Evolutionary conservation across 352 stramenopile species (phyloP).

Genomic region (Globisporangium megalacanthum): DNA sequence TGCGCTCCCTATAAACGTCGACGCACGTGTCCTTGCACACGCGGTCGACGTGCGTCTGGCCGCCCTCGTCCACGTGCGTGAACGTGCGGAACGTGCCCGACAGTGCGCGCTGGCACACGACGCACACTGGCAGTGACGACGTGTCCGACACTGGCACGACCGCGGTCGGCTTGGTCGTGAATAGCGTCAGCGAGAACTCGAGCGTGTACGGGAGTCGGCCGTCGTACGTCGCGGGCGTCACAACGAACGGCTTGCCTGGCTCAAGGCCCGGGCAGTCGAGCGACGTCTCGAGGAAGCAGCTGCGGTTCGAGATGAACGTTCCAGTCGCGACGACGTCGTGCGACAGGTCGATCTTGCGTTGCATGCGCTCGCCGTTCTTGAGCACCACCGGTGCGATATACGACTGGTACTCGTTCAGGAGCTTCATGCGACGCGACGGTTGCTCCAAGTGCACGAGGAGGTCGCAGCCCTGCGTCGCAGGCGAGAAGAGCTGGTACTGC

Average conservation of each 20-base stretch:
- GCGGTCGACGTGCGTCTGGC: constrained; percentile 54
- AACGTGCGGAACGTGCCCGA: constrained; percentile 65
- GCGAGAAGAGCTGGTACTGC: constrained; percentile 79
- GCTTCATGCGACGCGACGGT: constrained; percentile 66
- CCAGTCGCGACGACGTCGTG: constrained; percentile 72
- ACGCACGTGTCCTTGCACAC: constrained; percentile 77
- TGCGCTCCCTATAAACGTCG: constrained; percentile 63
- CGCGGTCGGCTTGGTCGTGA: constrained; percentile 55
- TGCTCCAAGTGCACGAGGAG: constrained; percentile 67
- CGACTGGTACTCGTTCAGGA: constrained; percentile 64
- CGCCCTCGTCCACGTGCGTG: constrained; percentile 40
- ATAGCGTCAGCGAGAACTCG: constrained; percentile 49
- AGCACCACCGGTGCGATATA: constrained; percentile 80
- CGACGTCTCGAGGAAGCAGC: constrained; percentile 50
- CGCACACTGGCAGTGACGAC: constrained; percentile 52
- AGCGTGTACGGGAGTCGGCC: constrained; percentile 42
- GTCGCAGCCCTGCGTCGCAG: constrained; percentile 40
- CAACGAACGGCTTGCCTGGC: constrained; percentile 44
- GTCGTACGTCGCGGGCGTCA: constrained; percentile 71
- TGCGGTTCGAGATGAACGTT: constrained; percentile 85
- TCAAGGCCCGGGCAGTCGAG: constrained; percentile 27
- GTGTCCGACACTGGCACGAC: constrained; percentile 60
- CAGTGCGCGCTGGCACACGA: constrained; percentile 56
- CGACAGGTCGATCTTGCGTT: constrained; percentile 79
- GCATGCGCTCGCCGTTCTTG: constrained; percentile 53